Percentiles rank a stretch among this genome's conserved stretches.
These are phyloP conservation scores for Phaeophleospora eucalypticola DNA, from an alignment of 2,329 filamentous ascomycete species.

Conservation along the genomic window DNA sequence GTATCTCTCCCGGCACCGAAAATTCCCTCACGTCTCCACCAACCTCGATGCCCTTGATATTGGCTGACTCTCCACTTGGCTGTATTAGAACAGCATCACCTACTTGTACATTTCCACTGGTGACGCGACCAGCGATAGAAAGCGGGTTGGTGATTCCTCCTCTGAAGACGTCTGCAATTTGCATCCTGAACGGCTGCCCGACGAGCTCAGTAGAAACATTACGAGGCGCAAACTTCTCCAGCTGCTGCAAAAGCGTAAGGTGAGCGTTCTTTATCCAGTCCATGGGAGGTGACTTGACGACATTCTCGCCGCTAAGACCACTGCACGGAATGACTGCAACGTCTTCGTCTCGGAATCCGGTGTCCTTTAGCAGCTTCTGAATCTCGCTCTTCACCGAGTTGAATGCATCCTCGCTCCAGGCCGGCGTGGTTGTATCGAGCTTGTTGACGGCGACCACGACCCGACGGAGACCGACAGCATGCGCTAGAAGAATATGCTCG, in stretches of 20 bases:
- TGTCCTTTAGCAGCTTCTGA: slow-evolving; percentile 72
- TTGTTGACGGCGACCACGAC: slow-evolving; percentile 94
- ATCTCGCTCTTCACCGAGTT: slow-evolving; percentile 81
- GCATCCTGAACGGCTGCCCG: slow-evolving; percentile 76
- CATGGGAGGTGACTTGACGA: slow-evolving; percentile 56
- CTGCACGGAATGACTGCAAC: slow-evolving; percentile 86
- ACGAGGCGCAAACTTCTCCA: slow-evolving; percentile 77
- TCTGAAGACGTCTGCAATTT: slow-evolving; percentile 82
- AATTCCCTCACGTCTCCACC: slow-evolving; percentile 72
- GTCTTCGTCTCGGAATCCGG: slow-evolving; percentile 77
- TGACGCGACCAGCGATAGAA: slow-evolving; percentile 80
- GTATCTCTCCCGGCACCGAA: slow-evolving; percentile 89
- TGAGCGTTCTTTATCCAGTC: slow-evolving; percentile 67
- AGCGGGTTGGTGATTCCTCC: slow-evolving; percentile 74
- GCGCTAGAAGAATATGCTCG: slow-evolving; percentile 83
- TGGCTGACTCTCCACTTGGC: slow-evolving; percentile 75
- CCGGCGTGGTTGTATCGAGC: slow-evolving; percentile 67
- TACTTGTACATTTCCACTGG: slow-evolving; percentile 76
- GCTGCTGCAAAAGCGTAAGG: slow-evolving; percentile 71
- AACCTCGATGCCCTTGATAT: slow-evolving; percentile 75
- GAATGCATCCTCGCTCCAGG: slow-evolving; percentile 78
- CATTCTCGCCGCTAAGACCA: slow-evolving; percentile 83
- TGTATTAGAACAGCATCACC: slow-evolving; percentile 77
- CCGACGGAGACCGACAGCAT: slow-evolving; percentile 84
- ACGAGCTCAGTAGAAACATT: slow-evolving; percentile 42